phyloP scores from a whole-genome alignment of 1,284 basidiomycete species.

The Hemileccinum hortonii region DNA sequence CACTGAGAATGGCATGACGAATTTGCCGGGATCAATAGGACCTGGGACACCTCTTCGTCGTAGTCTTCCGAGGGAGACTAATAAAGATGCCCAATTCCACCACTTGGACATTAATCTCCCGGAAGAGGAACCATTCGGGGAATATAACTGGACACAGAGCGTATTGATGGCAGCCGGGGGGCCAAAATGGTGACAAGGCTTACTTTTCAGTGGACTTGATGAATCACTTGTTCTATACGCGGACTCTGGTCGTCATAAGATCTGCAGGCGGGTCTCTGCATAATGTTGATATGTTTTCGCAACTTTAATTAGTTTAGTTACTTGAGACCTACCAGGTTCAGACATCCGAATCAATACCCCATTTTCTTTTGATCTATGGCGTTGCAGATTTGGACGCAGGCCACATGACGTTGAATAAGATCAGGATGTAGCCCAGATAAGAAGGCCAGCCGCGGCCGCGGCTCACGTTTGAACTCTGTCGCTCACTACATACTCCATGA shows the following conservation, averaged over 20 bases:
- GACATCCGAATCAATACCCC: slow-evolving; percentile 34
- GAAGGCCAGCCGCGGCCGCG: neutral
- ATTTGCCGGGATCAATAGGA: slow-evolving; percentile 8
- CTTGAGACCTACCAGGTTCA: too few species aligned
- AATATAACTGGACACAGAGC: slow-evolving; percentile 33
- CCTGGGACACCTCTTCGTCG: slow-evolving; percentile 1
- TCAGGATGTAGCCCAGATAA: slow-evolving; percentile 8
- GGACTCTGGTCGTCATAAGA: slow-evolving; percentile 22
- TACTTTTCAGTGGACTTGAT: slow-evolving; percentile 9
- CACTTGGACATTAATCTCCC: slow-evolving; percentile 26
- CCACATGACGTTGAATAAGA: too few species aligned
- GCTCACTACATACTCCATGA: neutral
- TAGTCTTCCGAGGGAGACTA: slow-evolving; percentile 2
- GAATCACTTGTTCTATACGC: slow-evolving; percentile 13
- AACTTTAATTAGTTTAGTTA: slow-evolving; percentile 21
- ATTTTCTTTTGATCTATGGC: slow-evolving; percentile 1
- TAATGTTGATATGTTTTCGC: slow-evolving; percentile 14
- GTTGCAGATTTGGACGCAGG: slow-evolving; percentile 12
- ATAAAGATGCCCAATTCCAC: slow-evolving; percentile 18
- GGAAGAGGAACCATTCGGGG: slow-evolving; percentile 28
- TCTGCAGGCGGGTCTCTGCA: slow-evolving; percentile 35
- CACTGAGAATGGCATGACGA: slow-evolving; percentile 4
- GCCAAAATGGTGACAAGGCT: slow-evolving; percentile 24
- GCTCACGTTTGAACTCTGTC: neutral
- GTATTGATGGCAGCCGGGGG: slow-evolving; percentile 35